Evolutionary conservation across 805 yeast genomes (phyloP), one percentile per base, ranked within the genome.

Genomic region (Clavispora fructus): DNA sequence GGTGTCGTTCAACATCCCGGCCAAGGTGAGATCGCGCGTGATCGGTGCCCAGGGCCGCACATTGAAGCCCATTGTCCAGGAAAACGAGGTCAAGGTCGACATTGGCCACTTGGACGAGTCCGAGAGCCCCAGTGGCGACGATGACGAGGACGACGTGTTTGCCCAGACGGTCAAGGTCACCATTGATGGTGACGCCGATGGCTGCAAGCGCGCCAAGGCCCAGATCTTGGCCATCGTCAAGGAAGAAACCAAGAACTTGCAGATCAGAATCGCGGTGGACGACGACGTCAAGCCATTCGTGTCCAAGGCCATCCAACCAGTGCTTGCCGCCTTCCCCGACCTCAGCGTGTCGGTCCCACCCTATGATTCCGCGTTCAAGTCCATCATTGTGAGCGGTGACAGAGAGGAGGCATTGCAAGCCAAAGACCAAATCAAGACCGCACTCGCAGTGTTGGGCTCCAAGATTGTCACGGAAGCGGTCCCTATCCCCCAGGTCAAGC

Each of bases 21-120:
- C 91, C 12, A 79, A 78, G 54, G 75, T 87, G 48, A 79, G 94
- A 65, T 77, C 95, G 7, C 77, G 79, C 42, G 79, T 91, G 48
- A 91, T 91, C 67, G 98, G 98, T 48, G 77, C 91, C 39, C 87
- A 84, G 62, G 98, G 98, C 62, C 78, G 76, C 56, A 84, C 75
- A 50, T 79, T 91, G 66, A 87, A 82, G 63, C 91, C 94, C 48
- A 87, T 91, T 53, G 75, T 86, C 41, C 85, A 77, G 44, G 71
- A 77, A 32, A 77, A 87, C 41, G 83, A 80, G 42, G 82, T 82
- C 44, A 85, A 75, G 54, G 80, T 91, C 54, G 87, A 87, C 57
- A 82, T 91, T 57, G 85, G 82, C 48, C 56, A 59, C 40, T 62
- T 55, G 39, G 62, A 60, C 32, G 54, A 54, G n/a, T 37, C 50